phyloP scores from a whole-genome alignment of 345 rosid genomes.

The Linum trigynum region DNA sequence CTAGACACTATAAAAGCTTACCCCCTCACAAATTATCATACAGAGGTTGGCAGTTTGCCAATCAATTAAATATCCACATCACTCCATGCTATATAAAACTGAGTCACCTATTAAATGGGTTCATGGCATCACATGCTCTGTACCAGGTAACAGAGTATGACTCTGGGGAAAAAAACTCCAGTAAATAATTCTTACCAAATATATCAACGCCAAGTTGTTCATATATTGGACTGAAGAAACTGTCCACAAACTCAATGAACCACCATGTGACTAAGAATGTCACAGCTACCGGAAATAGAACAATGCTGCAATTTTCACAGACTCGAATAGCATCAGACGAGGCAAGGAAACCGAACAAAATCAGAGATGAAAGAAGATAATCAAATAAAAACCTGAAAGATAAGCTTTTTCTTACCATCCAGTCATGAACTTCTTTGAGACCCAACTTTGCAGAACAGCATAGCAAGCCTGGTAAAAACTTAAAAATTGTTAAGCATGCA shows the following conservation, averaged over 20 bases:
- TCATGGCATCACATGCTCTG: neutral
- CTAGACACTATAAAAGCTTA: too few species aligned
- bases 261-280: constrained; percentile 81
- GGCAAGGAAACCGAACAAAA: neutral
- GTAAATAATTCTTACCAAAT: constrained; percentile 43
- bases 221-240: constrained; percentile 79
- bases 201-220: constrained; percentile 63
- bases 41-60: too few species aligned
- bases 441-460: constrained; percentile 85
- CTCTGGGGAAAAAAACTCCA: neutral
- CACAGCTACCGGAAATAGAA: constrained; percentile 77
- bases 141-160: neutral
- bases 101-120: too few species aligned
- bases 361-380: neutral
- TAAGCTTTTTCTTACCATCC: constrained; percentile 46
- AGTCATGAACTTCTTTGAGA: constrained; percentile 84
- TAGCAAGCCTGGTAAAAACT: constrained; percentile 51
- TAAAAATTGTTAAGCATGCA: neutral
- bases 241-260: constrained; percentile 76
- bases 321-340: constrained; percentile 6
- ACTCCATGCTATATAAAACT: too few species aligned
- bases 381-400: neutral
- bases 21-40: too few species aligned
- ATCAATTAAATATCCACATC: too few species aligned
- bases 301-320: constrained; percentile 50